Conservation (phyloP, 306 rosid genomes). For the Urtica urens region DNA sequence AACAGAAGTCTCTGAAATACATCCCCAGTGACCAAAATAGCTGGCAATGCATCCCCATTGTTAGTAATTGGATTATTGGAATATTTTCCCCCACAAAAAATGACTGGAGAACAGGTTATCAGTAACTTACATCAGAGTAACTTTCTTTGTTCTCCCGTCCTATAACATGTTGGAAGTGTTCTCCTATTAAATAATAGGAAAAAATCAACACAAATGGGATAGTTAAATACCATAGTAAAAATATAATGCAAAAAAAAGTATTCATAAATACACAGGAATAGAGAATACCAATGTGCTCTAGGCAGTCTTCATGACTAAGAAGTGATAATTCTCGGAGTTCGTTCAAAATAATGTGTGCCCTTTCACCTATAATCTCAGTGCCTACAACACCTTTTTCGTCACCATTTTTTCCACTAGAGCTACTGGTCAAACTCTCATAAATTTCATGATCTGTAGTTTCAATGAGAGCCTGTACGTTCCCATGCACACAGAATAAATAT, state of each 20-base stretch:
- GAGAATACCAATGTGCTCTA: conserved; percentile 62
- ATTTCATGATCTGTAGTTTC: conserved; percentile 70
- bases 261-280: conserved; percentile 9
- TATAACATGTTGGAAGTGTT: conserved; percentile 63
- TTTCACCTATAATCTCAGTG: conserved; percentile 75
- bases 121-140: conserved; percentile 43
- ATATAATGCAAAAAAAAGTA: neutral
- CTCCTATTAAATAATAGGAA: conserved; percentile 37
- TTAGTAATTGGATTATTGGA: too few species aligned
- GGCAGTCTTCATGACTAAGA: conserved; percentile 56
- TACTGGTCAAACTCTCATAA: conserved; percentile 55
- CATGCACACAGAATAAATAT: too few species aligned
- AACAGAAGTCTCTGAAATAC: neutral
- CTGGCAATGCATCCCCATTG: too few species aligned
- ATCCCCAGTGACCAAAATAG: neutral
- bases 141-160: conserved; percentile 39
- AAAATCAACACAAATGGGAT: conserved; percentile 14
- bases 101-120: neutral
- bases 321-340: conserved; percentile 62
- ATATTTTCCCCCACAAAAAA: conserved; percentile 4
- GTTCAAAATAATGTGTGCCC: conserved; percentile 72
- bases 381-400: conserved; percentile 79
- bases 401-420: conserved; percentile 41
- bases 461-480: conserved; percentile 61
- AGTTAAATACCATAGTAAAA: conserved; percentile 2